Conservation (phyloP, 1,139 yeast species). For the Lodderomyces parapsilosis region DNA sequence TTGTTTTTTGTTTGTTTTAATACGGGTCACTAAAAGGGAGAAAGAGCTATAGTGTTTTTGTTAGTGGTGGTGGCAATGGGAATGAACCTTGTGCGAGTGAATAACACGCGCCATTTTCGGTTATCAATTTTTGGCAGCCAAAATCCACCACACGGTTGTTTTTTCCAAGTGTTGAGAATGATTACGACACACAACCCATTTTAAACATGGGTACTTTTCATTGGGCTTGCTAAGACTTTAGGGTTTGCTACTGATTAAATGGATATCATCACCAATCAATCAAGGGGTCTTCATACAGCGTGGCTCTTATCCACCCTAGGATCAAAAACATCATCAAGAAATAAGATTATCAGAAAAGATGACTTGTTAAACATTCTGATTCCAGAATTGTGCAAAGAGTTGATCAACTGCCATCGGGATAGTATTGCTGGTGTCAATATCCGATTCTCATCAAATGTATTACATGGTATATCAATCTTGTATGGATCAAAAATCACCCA, state of each 20-base stretch:
- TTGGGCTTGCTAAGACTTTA: too few relatives aligned
- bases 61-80: too few relatives aligned
- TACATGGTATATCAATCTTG: constrained; percentile 58
- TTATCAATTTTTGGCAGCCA: constrained; percentile 10
- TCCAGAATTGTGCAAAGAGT: constrained; percentile 42
- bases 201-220: too few relatives aligned
- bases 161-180: too few relatives aligned
- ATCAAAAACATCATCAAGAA: constrained; percentile 21
- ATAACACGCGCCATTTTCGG: too few relatives aligned
- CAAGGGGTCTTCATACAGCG: constrained; percentile 20
- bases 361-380: constrained; percentile 43
- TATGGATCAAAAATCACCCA: constrained; percentile 52
- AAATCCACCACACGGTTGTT: neutral
- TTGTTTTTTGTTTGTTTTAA: too few relatives aligned
- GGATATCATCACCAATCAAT: constrained; percentile 8
- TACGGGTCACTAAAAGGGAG: neutral
- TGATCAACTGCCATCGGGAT: constrained; percentile 18
- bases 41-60: too few relatives aligned
- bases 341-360: constrained; percentile 31
- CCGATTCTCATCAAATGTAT: constrained; percentile 47
- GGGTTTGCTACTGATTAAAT: too few relatives aligned
- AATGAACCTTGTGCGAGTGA: too few relatives aligned
- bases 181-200: too few relatives aligned
- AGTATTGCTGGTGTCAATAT: constrained; percentile 24
- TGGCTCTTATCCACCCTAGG: constrained; percentile 47